Percentiles rank a stretch among this genome's conserved stretches.
Conservation (phyloP, 768 basidiomycete species). For the Serendipita sp. region DNA sequence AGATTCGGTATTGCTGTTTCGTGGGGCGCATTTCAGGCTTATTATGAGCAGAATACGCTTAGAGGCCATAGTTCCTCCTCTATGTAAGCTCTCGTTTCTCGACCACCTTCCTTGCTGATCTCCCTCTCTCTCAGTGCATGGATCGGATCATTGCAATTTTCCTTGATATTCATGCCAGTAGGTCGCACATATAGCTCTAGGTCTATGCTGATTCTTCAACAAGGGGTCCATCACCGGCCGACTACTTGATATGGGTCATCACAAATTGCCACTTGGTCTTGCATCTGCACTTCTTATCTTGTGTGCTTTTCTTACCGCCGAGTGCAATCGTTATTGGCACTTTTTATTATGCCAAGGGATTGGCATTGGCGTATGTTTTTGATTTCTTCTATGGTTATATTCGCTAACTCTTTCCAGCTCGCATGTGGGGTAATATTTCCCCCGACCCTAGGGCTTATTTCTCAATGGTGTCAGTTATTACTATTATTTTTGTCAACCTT, state of each 20-base stretch:
- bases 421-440: constrained; percentile 16
- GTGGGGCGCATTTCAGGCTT: constrained; percentile 37
- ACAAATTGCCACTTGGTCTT: constrained; percentile 31
- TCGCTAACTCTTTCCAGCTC: constrained; percentile 8
- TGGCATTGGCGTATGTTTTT: constrained; percentile 33
- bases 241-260: constrained; percentile 57
- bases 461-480: constrained; percentile 13
- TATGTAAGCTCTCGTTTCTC: constrained; percentile 23
- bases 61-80: constrained; percentile 34
- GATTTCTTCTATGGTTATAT: constrained; percentile 8
- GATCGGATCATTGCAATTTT: constrained; percentile 48
- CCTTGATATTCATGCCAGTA: constrained; percentile 15
- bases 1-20: background rate
- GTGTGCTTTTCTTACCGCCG: constrained; percentile 46
- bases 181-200: background rate
- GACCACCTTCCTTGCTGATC: background rate
- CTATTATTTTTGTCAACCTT: background rate
- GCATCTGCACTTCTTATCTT: constrained; percentile 35
- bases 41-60: constrained; percentile 43
- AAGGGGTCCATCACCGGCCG: constrained; percentile 36
- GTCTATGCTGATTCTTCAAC: constrained; percentile 19
- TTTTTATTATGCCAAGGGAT: constrained; percentile 62
- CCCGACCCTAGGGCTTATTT: constrained; percentile 12
- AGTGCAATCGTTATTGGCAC: constrained; percentile 64
- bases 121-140: constrained; percentile 35